Evolutionary conservation across 768 basidiomycete genomes (phyloP).

Genomic region (Kwoniella bestiolae): DNA sequence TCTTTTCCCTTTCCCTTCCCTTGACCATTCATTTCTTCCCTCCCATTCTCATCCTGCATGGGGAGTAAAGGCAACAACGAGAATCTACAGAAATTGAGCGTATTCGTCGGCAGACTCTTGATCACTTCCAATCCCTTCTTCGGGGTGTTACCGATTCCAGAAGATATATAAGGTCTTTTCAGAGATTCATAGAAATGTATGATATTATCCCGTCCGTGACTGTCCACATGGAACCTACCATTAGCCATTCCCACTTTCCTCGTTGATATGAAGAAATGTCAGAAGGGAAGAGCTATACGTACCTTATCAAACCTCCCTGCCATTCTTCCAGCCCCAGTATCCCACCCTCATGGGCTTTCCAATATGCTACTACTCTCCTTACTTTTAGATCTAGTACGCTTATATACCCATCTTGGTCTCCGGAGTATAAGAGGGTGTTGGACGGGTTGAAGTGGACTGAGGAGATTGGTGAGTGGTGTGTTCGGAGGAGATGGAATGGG

Average conservation of each 20-base stretch:
- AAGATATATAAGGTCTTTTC: constrained; percentile 19
- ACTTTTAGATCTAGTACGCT: constrained; percentile 75
- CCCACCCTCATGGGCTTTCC: constrained; percentile 78
- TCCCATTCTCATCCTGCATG: not conserved
- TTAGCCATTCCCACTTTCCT: too few relatives aligned
- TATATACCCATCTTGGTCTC: constrained; percentile 77
- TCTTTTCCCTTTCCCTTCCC: constrained; percentile 29
- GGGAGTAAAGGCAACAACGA: constrained; percentile 65
- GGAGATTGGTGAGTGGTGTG: constrained; percentile 69
- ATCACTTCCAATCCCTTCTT: constrained; percentile 52
- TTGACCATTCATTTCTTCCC: not conserved
- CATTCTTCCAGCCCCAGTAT: constrained; percentile 81
- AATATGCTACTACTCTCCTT: constrained; percentile 72
- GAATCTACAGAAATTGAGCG: constrained; percentile 91
- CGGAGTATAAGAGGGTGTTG: constrained; percentile 83
- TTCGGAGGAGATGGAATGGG: constrained; percentile 76
- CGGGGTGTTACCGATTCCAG: constrained; percentile 6
- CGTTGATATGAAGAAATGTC: too few relatives aligned
- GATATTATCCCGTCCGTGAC: constrained; percentile 55
- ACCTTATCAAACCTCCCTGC: constrained; percentile 74
- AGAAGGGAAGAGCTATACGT: too few relatives aligned
- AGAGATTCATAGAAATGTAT: constrained; percentile 49
- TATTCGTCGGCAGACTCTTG: constrained; percentile 84
- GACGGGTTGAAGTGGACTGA: constrained; percentile 69
- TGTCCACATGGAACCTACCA: too few relatives aligned